Percentiles rank a stretch among this genome's conserved stretches.
Conservation (phyloP, 306 rosid genomes). For the Cucurbita moschata region DNA sequence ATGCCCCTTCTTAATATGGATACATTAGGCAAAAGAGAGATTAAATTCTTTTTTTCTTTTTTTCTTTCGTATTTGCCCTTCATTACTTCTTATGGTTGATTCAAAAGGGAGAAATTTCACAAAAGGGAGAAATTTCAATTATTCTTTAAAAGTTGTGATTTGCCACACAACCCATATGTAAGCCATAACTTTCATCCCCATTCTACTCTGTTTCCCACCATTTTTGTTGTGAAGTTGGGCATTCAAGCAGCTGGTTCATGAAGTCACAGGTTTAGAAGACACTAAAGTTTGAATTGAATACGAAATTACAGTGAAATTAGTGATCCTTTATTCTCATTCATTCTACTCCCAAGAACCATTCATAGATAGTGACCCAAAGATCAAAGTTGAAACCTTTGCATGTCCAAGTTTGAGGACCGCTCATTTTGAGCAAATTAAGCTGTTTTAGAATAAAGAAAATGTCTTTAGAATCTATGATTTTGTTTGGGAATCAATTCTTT, state of each 20-base stretch:
- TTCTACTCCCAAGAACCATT: not conserved
- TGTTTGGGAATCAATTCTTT: not conserved
- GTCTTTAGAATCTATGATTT: not conserved
- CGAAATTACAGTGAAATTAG: not conserved
- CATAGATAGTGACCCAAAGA: not conserved
- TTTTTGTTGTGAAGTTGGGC: not conserved
- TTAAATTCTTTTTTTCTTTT: not conserved
- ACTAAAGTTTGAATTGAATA: not conserved
- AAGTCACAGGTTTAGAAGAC: not conserved
- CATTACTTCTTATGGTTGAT: not conserved
- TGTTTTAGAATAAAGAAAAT: not conserved
- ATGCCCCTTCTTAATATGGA: constrained; percentile 5
- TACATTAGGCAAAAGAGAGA: not conserved
- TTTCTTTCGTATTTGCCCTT: not conserved
- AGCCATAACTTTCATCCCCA: constrained; percentile 5
- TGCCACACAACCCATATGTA: constrained; percentile 6
- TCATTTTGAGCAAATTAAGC: not conserved
- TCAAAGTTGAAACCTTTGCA: not conserved
- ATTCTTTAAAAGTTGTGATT: too few species aligned
- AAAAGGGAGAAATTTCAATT: not conserved
- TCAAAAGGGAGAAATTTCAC: not conserved
- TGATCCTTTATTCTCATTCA: not conserved
- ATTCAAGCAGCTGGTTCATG: not conserved
- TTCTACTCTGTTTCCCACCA: not conserved
- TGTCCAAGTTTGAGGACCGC: not conserved